phyloP scores from a whole-genome alignment of 2,329 filamentous ascomycete genomes.

The Colletotrichum theobromicola region DNA sequence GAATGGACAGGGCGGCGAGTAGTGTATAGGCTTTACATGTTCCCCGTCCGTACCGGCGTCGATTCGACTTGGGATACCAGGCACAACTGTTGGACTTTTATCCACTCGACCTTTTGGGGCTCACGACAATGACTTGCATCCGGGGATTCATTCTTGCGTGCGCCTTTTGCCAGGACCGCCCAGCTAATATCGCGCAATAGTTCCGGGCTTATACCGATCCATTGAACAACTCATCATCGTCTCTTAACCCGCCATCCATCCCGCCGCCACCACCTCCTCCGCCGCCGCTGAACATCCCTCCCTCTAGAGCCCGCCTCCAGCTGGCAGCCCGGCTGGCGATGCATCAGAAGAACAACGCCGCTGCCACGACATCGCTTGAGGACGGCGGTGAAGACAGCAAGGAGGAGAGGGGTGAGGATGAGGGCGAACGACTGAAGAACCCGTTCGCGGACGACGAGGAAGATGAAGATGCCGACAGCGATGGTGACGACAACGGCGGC shows the following conservation, averaged over 20 bases:
- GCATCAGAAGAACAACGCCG: constrained; percentile 68
- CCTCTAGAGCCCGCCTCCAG: constrained; percentile 85
- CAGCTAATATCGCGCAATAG: constrained; percentile 37
- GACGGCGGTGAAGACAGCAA: constrained; percentile 45
- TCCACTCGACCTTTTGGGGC: neutral
- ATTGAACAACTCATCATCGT: constrained; percentile 50
- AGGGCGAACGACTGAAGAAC: constrained; percentile 41
- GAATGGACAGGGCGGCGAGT: constrained; percentile 10
- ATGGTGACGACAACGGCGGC: constrained; percentile 57
- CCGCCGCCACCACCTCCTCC: constrained; percentile 69
- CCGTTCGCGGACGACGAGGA: constrained; percentile 64
- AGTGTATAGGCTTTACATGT: constrained; percentile 16
- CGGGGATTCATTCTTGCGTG: neutral
- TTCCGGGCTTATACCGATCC: constrained; percentile 66
- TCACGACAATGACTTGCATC: constrained; percentile 13
- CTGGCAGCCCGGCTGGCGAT: constrained; percentile 86
- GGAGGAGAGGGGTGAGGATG: constrained; percentile 29
- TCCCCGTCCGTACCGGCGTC: constrained; percentile 13
- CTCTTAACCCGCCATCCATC: constrained; percentile 62
- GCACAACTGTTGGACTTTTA: constrained; percentile 17
- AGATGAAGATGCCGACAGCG: constrained; percentile 51
- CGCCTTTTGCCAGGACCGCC: neutral
- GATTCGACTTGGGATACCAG: constrained; percentile 20
- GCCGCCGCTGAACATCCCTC: constrained; percentile 82
- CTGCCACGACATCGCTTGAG: constrained; percentile 45